Conservation (phyloP, 2,329 filamentous ascomycete genomes). For the Phyllosticta paracitricarpa region DNA sequence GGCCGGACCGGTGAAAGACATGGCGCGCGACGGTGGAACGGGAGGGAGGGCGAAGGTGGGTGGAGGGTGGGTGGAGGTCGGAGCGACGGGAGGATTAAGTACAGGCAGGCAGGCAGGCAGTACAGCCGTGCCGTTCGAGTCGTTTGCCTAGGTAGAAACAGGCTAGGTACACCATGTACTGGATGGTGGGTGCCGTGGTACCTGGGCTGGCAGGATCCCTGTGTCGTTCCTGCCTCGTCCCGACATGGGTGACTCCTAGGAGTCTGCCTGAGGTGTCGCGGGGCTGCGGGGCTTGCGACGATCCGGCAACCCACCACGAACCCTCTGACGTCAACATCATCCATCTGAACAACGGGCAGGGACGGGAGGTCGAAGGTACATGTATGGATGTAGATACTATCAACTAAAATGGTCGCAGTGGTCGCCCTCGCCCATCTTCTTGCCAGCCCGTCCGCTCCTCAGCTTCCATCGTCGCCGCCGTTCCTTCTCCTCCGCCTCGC, state of each 20-base stretch:
- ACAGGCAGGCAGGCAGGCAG: too few relatives aligned
- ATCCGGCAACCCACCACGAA: not conserved
- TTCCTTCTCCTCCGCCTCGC: constrained; percentile 33
- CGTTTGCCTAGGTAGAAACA: not conserved
- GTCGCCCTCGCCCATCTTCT: constrained; percentile 45
- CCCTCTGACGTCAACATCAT: not conserved
- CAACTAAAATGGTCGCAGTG: constrained; percentile 56
- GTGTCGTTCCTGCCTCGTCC: not conserved
- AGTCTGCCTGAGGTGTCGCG: too few relatives aligned
- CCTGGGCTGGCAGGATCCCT: not conserved
- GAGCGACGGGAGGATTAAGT: not conserved
- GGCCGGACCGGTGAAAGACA: not conserved
- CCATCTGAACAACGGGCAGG: not conserved
- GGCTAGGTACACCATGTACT: not conserved
- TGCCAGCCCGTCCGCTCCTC: constrained; percentile 41
- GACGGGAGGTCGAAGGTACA: too few relatives aligned
- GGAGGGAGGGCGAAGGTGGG: not conserved
- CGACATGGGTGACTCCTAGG: not conserved
- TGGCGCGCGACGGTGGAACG: not conserved
- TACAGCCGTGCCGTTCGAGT: not conserved
- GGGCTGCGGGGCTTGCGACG: not conserved
- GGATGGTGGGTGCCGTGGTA: not conserved
- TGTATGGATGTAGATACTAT: constrained; percentile 11
- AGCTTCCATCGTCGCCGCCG: constrained; percentile 27
- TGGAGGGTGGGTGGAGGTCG: not conserved